Evolutionary conservation across 129 eudicot species (phyloP), one percentile per base, ranked within the genome.

Genomic region (Flaveria robusta): DNA sequence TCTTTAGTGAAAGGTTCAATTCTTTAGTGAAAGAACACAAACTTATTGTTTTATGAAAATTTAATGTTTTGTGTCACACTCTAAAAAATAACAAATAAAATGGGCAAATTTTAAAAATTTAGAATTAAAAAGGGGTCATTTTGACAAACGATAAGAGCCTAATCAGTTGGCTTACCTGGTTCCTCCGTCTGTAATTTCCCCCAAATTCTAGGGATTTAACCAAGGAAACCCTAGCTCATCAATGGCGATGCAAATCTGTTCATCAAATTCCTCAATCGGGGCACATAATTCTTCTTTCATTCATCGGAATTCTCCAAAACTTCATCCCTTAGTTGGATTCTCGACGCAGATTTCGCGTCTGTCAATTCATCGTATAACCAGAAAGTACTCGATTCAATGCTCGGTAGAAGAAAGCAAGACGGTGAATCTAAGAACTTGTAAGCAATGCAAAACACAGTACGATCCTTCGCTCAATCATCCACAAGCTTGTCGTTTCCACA

Each of bases 381-480:
- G 46, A 65, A 71, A 50, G 22, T 50, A 79, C 60, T 76, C 87
- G 74, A 76, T 83, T 58, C 85, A 77, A 70, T 91, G 99, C 75
- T 87, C 90, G 8, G 81, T 55, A 20, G 83, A 88, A 68, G 84
- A 47, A 77, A 55, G 22, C 67, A 77, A 77, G 43, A 41, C 11
- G 52, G 16, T 14, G n/a, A 66, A 52, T 1, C 66, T 83, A 42
- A 84, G 94, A 85, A 95, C 99, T 43, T 95, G 99, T 74, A 95
- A 87, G 87, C 86, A 83, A 73, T 95, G 99, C 82, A 95, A 95
- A 79, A 71, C 91, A 20, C 99, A 89, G 86, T 95, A 83, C 92
- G 99, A 95, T 70, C 88, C 92, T 65, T 69, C 78, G 42, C 85
- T 81, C 41, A 95, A 95, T 77, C 86, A 95, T 63, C 94, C 99